These are phyloP conservation scores for Sicyos edulis DNA, from an alignment of 306 rosid species.

Conservation along the genomic window DNA sequence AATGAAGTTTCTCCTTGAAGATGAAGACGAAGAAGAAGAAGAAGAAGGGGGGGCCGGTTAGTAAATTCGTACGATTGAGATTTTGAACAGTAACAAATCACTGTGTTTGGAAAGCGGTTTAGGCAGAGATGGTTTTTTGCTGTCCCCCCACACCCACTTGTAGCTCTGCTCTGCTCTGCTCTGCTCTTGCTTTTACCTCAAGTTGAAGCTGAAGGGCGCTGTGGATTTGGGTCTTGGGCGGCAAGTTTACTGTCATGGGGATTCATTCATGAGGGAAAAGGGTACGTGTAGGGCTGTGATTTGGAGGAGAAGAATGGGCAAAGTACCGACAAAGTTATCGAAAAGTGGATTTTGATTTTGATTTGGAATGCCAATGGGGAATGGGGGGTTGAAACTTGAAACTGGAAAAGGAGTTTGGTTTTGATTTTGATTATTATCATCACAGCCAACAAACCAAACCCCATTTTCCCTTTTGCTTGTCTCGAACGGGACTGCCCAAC, in stretches of 20 bases:
- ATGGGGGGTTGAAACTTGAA: no score
- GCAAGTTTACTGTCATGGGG: neutral
- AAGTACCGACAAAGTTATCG: no score
- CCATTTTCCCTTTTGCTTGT: no score
- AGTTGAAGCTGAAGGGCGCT: neutral
- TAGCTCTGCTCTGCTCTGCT: neutral
- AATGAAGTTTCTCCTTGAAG: neutral
- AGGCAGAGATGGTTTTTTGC: neutral
- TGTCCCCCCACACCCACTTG: neutral
- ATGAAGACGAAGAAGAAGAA: neutral
- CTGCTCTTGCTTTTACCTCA: neutral
- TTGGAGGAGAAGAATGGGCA: neutral
- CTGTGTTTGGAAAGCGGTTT: neutral
- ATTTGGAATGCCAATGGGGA: no score
- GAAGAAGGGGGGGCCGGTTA: neutral
- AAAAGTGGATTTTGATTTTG: no score
- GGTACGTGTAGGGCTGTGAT: conserved; percentile 14
- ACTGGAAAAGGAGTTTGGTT: no score
- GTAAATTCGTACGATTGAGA: conserved; percentile 7
- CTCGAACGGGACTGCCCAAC: no score
- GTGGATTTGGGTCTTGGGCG: conserved; percentile 2
- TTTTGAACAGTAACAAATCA: neutral
- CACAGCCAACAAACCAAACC: no score
- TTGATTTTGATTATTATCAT: no score
- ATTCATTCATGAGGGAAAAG: neutral